These are phyloP conservation scores for Phytophthora crassamura DNA, from an alignment of 352 stramenopile genomes.

Conservation along the genomic window DNA sequence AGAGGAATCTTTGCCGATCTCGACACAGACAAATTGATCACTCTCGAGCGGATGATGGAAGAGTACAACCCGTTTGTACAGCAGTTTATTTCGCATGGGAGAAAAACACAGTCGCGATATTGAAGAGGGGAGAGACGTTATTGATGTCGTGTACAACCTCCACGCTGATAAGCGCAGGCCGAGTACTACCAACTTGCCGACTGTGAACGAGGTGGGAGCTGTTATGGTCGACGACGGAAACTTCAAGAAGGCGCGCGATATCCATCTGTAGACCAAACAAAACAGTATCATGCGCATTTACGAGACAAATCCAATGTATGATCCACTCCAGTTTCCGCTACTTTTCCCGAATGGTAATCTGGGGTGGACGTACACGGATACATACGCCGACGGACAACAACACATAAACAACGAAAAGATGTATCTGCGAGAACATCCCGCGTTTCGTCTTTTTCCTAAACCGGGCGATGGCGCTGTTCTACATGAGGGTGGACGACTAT, in stretches of 20 bases:
- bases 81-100: constrained; percentile 4
- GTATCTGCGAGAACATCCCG: constrained; percentile 13
- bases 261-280: neutral
- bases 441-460: constrained; percentile 4
- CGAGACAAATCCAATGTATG: constrained; percentile 4
- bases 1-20: neutral
- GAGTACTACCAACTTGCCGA: constrained; percentile 1
- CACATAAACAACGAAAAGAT: neutral
- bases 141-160: neutral
- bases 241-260: neutral
- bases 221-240: constrained; percentile 6
- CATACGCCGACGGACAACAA: neutral
- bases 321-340: constrained; percentile 7
- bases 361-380: constrained; percentile 8
- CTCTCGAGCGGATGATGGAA: constrained; percentile 5
- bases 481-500: constrained; percentile 8
- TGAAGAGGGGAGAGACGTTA: neutral
- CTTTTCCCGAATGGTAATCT: neutral
- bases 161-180: neutral
- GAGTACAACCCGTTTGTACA: constrained; percentile 8
- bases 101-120: neutral
- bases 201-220: neutral
- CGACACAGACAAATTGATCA: neutral
- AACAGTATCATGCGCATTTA: neutral
- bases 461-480: neutral